phyloP scores from a whole-genome alignment of 1,139 yeast genomes.

The Blastobotrys capitulatus region DNA sequence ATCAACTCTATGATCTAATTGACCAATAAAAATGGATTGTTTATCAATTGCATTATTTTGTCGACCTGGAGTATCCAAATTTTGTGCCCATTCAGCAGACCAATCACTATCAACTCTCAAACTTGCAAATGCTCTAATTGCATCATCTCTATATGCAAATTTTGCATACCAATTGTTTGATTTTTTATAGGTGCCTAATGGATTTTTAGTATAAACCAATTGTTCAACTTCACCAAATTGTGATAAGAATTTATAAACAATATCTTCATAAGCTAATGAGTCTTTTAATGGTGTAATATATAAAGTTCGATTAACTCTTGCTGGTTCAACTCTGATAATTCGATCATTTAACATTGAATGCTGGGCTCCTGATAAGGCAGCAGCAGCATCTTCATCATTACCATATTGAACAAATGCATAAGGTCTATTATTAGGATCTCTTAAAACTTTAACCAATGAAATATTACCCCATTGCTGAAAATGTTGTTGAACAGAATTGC shows the following conservation, averaged over 20 bases:
- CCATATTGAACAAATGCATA: slow-evolving; percentile 91
- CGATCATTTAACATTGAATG: slow-evolving; percentile 67
- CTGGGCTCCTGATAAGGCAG: slow-evolving; percentile 66
- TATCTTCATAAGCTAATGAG: slow-evolving; percentile 24
- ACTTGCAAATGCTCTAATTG: slow-evolving; percentile 73
- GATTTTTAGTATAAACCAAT: slow-evolving; percentile 34
- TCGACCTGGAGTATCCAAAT: slow-evolving; percentile 37
- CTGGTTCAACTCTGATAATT: slow-evolving; percentile 79
- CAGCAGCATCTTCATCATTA: slow-evolving; percentile 61
- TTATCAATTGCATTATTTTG: slow-evolving; percentile 51
- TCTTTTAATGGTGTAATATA: slow-evolving; percentile 34
- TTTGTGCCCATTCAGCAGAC: slow-evolving; percentile 81
- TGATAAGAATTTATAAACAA: slow-evolving; percentile 39
- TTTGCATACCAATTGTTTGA: slow-evolving; percentile 68
- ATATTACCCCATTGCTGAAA: slow-evolving; percentile 64
- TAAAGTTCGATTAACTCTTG: slow-evolving; percentile 83
- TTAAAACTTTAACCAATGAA: slow-evolving; percentile 72
- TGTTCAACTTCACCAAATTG: slow-evolving; percentile 74
- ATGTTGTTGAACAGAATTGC: slow-evolving; percentile 59
- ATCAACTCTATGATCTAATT: slow-evolving; percentile 50
- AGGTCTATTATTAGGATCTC: slow-evolving; percentile 80
- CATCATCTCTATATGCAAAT: slow-evolving; percentile 84
- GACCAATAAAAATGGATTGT: slow-evolving; percentile 72
- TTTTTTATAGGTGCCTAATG: slow-evolving; percentile 13
- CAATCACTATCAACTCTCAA: slow-evolving; percentile 29